Evolutionary conservation across 202 grass and related monocot genomes (phyloP).

Genomic region (Brachypodium distachyon): DNA sequence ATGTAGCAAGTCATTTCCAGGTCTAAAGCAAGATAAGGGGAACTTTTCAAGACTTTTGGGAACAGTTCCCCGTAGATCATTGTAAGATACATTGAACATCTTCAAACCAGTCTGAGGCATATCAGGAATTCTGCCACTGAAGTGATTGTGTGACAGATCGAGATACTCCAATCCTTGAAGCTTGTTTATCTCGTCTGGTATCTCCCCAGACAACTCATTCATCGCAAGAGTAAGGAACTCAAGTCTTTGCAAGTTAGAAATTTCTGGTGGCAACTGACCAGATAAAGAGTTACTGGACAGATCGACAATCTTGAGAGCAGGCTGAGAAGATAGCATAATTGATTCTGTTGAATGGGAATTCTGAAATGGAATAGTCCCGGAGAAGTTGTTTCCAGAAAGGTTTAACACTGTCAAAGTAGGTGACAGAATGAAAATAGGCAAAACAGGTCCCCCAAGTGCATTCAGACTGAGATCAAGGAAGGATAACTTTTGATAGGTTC

Average conservation of each 20-base stretch:
- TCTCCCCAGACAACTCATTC: slow-evolving; percentile 76
- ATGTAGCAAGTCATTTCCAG: slow-evolving; percentile 74
- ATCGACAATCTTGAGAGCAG: slow-evolving; percentile 69
- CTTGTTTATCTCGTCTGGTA: slow-evolving; percentile 80
- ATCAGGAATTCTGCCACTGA: slow-evolving; percentile 73
- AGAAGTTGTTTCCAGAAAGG: slow-evolving; percentile 79
- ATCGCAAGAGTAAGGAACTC: slow-evolving; percentile 55
- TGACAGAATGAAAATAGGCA: slow-evolving; percentile 62
- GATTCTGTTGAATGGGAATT: slow-evolving; percentile 71
- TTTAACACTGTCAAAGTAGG: slow-evolving; percentile 65
- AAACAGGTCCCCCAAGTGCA: slow-evolving; percentile 66
- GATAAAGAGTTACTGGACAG: slow-evolving; percentile 81
- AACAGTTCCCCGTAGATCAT: slow-evolving; percentile 73
- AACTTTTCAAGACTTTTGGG: slow-evolving; percentile 86
- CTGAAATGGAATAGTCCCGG: slow-evolving; percentile 74
- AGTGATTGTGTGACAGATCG: slow-evolving; percentile 83
- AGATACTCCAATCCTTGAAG: slow-evolving; percentile 65
- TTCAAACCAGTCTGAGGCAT: slow-evolving; percentile 63
- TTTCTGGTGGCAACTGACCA: slow-evolving; percentile 70
- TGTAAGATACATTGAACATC: slow-evolving; percentile 85
- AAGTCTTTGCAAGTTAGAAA: slow-evolving; percentile 77
- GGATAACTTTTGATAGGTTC: slow-evolving; percentile 66
- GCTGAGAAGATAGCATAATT: slow-evolving; percentile 48
- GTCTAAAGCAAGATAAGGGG: slow-evolving; percentile 73
- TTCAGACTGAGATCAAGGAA: slow-evolving; percentile 87